Evolutionary conservation across 345 rosid genomes (phyloP).

Genomic region (Toxicodendron radicans): DNA sequence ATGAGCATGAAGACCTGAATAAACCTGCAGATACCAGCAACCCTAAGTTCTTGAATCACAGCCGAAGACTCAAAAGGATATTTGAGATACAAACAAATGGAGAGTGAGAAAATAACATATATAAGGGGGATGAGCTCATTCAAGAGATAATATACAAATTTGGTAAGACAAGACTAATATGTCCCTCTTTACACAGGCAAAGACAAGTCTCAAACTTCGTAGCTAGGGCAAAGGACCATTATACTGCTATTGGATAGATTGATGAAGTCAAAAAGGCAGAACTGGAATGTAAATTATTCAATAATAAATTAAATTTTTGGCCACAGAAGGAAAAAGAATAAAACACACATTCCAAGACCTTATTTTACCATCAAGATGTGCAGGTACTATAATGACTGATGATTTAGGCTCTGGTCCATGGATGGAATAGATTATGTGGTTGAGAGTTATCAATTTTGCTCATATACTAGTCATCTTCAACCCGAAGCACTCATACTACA

Average conservation of each 20-base stretch:
- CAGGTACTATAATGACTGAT: neutral
- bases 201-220: neutral
- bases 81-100: conserved; percentile 7
- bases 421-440: neutral
- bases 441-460: neutral
- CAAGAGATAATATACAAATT: neutral
- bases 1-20: conserved; percentile 68
- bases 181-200: neutral
- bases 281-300: neutral
- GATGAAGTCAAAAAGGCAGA: neutral
- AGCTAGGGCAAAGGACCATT: neutral
- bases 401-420: neutral
- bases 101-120: neutral
- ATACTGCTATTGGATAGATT: neutral
- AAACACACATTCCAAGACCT: neutral
- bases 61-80: neutral
- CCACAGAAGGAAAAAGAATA: neutral
- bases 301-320: too few species aligned
- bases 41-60: conserved; percentile 20
- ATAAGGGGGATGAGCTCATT: neutral
- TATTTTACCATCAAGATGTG: neutral
- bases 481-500: neutral
- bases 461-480: neutral
- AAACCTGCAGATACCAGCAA: conserved; percentile 47
- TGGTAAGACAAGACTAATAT: neutral